Evolutionary conservation across 176 grass and related monocot genomes (phyloP).

Genomic region (Lolium perenne): DNA sequence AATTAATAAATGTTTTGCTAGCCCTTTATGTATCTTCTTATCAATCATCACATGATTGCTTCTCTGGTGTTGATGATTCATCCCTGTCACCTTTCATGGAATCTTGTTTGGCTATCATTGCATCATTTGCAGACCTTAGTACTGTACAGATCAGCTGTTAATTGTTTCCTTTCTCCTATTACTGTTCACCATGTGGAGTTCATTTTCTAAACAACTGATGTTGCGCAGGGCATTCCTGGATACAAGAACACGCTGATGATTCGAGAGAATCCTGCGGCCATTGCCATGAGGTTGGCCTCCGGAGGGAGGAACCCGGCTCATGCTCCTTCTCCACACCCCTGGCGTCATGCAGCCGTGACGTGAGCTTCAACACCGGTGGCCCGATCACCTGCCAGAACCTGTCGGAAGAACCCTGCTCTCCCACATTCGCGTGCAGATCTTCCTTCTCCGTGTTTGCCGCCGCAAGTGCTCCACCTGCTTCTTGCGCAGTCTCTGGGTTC

Average conservation of each 20-base stretch:
- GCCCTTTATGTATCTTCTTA: not conserved
- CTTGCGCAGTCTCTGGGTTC: slow-evolving; percentile 47
- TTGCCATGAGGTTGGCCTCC: slow-evolving; percentile 39
- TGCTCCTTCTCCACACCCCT: slow-evolving; percentile 67
- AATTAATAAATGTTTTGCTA: slow-evolving; percentile 13
- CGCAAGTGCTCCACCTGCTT: slow-evolving; percentile 33
- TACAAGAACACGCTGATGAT: slow-evolving; percentile 63
- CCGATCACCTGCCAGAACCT: slow-evolving; percentile 41
- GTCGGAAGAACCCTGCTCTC: slow-evolving; percentile 51
- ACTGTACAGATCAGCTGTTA: slow-evolving; percentile 30
- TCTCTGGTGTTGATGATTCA: slow-evolving; percentile 37
- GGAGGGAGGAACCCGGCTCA: slow-evolving; percentile 43
- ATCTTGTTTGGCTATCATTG: slow-evolving; percentile 49
- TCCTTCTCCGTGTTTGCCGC: slow-evolving; percentile 58
- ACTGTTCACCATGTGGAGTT: slow-evolving; percentile 27
- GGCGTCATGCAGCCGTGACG: slow-evolving; percentile 60
- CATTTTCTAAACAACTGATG: slow-evolving; percentile 12
- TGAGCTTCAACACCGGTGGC: slow-evolving; percentile 68
- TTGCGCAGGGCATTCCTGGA: slow-evolving; percentile 81
- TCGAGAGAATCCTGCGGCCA: slow-evolving; percentile 45
- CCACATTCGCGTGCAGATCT: slow-evolving; percentile 62
- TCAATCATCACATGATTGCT: not conserved
- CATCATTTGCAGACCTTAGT: slow-evolving; percentile 33
- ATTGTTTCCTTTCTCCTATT: slow-evolving; percentile 25
- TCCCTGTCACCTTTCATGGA: slow-evolving; percentile 37